Evolutionary conservation across 2,329 filamentous ascomycete genomes (phyloP), one percentile per base, ranked within the genome.

Genomic region (Penicillium sp.): DNA sequence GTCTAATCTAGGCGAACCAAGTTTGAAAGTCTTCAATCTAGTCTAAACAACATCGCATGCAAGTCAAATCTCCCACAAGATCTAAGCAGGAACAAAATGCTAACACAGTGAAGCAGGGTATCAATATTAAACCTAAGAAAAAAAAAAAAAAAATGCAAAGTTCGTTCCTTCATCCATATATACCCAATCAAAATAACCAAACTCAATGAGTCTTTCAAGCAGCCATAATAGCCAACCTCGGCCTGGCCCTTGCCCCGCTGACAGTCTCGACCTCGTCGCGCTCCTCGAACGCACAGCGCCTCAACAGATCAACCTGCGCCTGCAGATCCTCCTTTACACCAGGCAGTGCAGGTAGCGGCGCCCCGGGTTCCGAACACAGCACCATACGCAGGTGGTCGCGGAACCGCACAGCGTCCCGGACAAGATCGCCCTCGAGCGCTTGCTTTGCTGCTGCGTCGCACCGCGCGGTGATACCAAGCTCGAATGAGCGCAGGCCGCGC

Each of bases 401-500:
- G 35, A 76, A 54, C 7, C 60, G 31, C 5, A 60, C 66, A 1
- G 72, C 73, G 62, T 76, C 71, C 23, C 68, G 57, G 4, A 67
- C 60, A 51, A 76, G 61, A 13, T 70, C 68, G 3, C 61, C 65
- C 54, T 75, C 74, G 30, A 77, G 57, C 3, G 69, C 62, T 8
- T 68, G 66, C 62, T 67, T 70, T 3, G 73, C 69, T 8, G 62
- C 64, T 19, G 64, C 50, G 67, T 77, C 75, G 62, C 74, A 76
- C 23, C 70, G 64, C 1, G 69, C 74, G 7, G 74, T 76, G 50
- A 77, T 70, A 3, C 70, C 75, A 49, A 77, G 48, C 48, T 77
- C 75, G 62, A 77, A 76, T 8, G 19, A 41, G 1, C 52, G 56
- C 55, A 77, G 45, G 3, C 74, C 75, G 0, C 74, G 50, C 11